Evolutionary conservation across 2,329 filamentous ascomycete species (phyloP).

Genomic region (Plenodomus lindquistii): DNA sequence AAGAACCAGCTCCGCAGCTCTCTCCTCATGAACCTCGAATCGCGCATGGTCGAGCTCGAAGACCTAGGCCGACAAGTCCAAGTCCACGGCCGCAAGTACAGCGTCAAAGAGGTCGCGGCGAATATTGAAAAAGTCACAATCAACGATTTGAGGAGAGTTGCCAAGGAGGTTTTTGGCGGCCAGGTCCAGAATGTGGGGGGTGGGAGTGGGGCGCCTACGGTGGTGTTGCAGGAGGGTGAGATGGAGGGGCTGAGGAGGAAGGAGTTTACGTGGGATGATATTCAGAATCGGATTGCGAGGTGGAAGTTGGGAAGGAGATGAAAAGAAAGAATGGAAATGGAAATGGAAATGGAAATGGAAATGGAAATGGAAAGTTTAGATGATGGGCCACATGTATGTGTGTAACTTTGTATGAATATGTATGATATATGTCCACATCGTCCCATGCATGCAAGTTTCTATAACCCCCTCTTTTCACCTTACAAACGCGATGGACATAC

Average conservation of each 20-base stretch:
- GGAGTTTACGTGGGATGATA: conserved; percentile 80
- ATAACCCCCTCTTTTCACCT: too few species aligned
- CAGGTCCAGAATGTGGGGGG: conserved; percentile 72
- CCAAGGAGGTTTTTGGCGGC: conserved; percentile 76
- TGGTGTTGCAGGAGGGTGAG: conserved; percentile 91
- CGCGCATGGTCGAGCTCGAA: conserved; percentile 95
- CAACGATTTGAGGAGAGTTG: conserved; percentile 79
- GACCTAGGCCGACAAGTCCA: conserved; percentile 94
- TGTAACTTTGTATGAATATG: too few species aligned
- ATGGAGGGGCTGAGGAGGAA: conserved; percentile 69
- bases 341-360: too few species aligned
- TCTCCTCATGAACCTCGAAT: conserved; percentile 96
- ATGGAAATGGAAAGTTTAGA: too few species aligned
- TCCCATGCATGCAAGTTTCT: too few species aligned
- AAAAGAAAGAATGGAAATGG: background rate
- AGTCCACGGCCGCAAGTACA: conserved; percentile 91
- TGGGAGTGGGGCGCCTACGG: conserved; percentile 87
- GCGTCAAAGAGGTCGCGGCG: conserved; percentile 89
- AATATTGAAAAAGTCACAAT: conserved; percentile 83
- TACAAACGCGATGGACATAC: too few species aligned
- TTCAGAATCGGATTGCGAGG: conserved; percentile 80
- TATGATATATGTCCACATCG: too few species aligned
- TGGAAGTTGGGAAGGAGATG: conserved; percentile 77
- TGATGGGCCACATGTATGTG: too few species aligned
- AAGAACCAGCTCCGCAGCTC: conserved; percentile 95